Evolutionary conservation across 495 filamentous ascomycete species (phyloP), one percentile per base, ranked within the genome.

Genomic region (Bacidia rubella): DNA sequence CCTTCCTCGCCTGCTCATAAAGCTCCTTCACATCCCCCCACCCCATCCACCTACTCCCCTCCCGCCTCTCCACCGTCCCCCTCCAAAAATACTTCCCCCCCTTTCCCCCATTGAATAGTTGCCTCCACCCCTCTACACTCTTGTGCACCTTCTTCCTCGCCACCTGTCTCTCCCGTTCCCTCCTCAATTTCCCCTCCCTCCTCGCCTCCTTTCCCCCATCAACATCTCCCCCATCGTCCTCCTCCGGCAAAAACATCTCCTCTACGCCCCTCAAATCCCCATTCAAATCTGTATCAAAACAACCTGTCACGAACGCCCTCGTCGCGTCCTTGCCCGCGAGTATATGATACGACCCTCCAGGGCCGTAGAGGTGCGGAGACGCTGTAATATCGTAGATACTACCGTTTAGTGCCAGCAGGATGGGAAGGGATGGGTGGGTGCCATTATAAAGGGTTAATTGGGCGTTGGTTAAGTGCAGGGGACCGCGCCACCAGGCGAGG

Each of bases 231-330:
- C 57, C 66, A 25, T 65, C 66, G 41, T 63, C 66, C 2, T 77
- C 70, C 19, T 75, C 67, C 55, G 89, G 86, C 17, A 97, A 70
- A 65, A 78, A 97, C 81, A 90, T 92, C 54, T 83, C 78, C 70
- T 97, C 92, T 1, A 86, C 85, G 1, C 93, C 93, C 20, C 80
- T 71, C 67, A 96, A 65, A 65, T 97, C 90, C 1, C 80, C 67
- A 3, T 81, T 93, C 35, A 83, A 69, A 70, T 97, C 90, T 46
- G 22, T 32, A 26, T 78, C 69, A 72, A 99, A 99, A 65, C 92
- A 99, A 1, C 86, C 87, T n/a, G 92, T 95, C n/a, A 99, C 80
- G 68, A 87, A 99, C 2, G 84, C 86, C 24, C 92, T 83, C 2
- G 85, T 78, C 5, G 92, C 92, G 66, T 99, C 92, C 17, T 73